Base-by-base conservation (phyloP, 2,329 filamentous ascomycete genomes). In the Fusarium sp. region DNA sequence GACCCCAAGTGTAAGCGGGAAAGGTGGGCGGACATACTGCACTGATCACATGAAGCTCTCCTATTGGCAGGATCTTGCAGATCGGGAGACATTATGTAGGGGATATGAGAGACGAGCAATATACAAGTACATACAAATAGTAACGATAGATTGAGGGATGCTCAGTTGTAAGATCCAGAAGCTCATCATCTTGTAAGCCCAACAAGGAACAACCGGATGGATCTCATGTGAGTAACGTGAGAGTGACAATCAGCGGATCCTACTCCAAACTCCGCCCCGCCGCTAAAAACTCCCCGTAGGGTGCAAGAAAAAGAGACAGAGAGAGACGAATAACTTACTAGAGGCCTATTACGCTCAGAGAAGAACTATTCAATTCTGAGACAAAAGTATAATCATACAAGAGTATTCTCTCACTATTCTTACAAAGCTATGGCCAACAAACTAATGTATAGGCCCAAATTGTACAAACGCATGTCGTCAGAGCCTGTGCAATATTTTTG, bases 21-120 rank as follows among this genome's bases (percentile, higher is more conserved):
- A 42, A 28, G n/a, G 5, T 60, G n/a, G 19, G 37, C 37, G n/a
- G 35, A 52, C 54, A 44, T 61, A 77, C 76, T 75, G 35, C 76
- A 78, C 47, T 78, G 76, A 44, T 78, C 76, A 64, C 76, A 78
- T 19, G 76, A 78, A n/a, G 76, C 73, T 58, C 76, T 73, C 52
- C 76, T 71, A 46, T 69, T 71, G 33, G 64, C 53, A 28, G 67
- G 58, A 50, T 77, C 75, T 23, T 65, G 63, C 6, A 66, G 40
- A 18, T 57, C 49, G 6, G 54, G 49, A 16, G 54, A 37, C 74
- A 78, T 76, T 23, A 13, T 53, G 18, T 35, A 21, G 18, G 3
- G 2, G 1, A 10, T 21, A 38, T 30, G 11, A 21, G 11, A 19
- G 9, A 32, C 9, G 15, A 19, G 4, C 1, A 12, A 8, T 8